These are phyloP conservation scores for Gillenia trifoliata DNA, from an alignment of 306 rosid genomes.

Conservation along the genomic window DNA sequence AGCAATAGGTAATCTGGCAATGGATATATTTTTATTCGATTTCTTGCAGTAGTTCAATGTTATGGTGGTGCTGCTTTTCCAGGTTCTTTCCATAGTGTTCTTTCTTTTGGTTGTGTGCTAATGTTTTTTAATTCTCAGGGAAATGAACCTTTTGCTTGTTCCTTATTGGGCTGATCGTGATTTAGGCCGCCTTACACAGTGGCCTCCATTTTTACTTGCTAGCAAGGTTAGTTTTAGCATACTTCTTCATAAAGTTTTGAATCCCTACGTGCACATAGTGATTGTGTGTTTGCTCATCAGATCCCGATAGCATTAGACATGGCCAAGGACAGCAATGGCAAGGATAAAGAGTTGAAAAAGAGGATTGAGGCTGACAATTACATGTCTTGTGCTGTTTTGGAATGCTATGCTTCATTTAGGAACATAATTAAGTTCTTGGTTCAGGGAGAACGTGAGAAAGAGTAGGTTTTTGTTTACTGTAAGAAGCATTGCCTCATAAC, in stretches of 20 bases:
- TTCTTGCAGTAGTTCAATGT: neutral
- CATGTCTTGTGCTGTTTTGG: constrained; percentile 92
- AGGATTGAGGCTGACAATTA: constrained; percentile 63
- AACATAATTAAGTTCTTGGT: constrained; percentile 68
- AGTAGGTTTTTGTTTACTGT: constrained; percentile 39
- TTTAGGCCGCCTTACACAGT: constrained; percentile 67
- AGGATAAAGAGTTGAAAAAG: constrained; percentile 84
- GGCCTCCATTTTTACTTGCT: constrained; percentile 99
- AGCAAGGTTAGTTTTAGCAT: constrained; percentile 68
- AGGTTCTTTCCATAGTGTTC: neutral
- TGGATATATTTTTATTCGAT: neutral
- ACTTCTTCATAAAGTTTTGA: neutral
- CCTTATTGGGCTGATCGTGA: constrained; percentile 97
- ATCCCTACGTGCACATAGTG: constrained; percentile 8
- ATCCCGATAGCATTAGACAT: constrained; percentile 96
- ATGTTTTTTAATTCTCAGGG: constrained; percentile 53
- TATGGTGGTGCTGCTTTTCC: neutral
- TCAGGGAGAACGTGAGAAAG: constrained; percentile 68
- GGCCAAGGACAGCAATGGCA: constrained; percentile 99
- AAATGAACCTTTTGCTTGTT: constrained; percentile 91
- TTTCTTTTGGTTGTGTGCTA: neutral
- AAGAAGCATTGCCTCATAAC: neutral
- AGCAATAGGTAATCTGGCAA: constrained; percentile 49
- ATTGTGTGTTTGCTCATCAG: constrained; percentile 35
- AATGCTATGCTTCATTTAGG: constrained; percentile 88